Conservation (phyloP, 192 early-diverging fungal genomes). For the Borealophlyctis nickersoniae region DNA sequence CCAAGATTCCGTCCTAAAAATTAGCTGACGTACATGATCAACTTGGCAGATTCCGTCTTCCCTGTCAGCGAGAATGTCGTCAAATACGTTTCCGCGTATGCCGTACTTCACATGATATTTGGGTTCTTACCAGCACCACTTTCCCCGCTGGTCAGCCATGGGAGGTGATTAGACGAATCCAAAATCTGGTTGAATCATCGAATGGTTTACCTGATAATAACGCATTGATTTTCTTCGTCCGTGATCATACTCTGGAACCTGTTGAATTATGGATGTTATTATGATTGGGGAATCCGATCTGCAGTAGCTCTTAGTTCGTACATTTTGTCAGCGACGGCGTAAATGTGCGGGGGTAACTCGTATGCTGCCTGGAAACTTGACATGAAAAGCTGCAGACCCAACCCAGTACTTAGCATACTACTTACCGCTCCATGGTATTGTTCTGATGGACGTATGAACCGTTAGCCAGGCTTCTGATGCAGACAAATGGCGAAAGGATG, state of each 20-base stretch:
- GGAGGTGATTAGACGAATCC: not conserved
- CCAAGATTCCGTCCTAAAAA: not conserved
- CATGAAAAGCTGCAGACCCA: too few relatives aligned
- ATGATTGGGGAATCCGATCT: too few relatives aligned
- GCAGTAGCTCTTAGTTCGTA: slow-evolving; percentile 10
- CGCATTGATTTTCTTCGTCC: slow-evolving; percentile 98
- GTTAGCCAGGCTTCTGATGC: slow-evolving; percentile 1
- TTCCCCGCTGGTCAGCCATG: slow-evolving; percentile 65
- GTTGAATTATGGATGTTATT: too few relatives aligned
- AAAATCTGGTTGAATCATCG: too few relatives aligned
- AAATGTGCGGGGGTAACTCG: slow-evolving; percentile 92
- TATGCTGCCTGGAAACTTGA: slow-evolving; percentile 48
- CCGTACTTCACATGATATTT: not conserved
- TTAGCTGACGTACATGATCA: slow-evolving; percentile 46
- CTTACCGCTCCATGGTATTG: slow-evolving; percentile 83
- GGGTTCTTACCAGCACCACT: slow-evolving; percentile 61
- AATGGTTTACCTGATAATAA: slow-evolving; percentile 84
- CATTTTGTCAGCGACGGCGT: slow-evolving; percentile 88
- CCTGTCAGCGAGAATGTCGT: slow-evolving; percentile 21
- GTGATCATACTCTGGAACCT: slow-evolving; percentile 88
- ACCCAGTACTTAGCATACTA: too few relatives aligned
- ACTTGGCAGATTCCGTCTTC: slow-evolving; percentile 60
- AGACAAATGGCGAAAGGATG: not conserved
- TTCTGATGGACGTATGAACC: too few relatives aligned
- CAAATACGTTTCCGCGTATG: too few relatives aligned